Evolutionary conservation across 495 filamentous ascomycete species (phyloP).

Genomic region (Halenospora varia): DNA sequence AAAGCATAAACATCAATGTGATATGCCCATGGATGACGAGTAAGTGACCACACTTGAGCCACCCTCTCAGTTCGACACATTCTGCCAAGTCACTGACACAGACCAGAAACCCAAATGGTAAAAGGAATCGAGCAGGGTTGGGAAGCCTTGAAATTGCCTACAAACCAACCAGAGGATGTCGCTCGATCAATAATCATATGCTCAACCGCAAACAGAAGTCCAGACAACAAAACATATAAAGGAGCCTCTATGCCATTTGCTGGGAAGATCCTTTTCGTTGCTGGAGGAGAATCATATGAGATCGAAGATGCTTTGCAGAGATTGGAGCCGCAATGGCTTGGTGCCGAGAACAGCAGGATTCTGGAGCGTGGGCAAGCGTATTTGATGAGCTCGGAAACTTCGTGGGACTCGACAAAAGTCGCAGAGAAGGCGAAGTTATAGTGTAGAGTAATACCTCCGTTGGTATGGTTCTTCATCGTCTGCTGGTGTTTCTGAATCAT

Average conservation of each 20-base stretch:
- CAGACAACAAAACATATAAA: conserved; percentile 16
- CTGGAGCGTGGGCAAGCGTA: conserved; percentile 30
- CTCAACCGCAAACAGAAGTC: conserved; percentile 26
- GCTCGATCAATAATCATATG: conserved; percentile 28
- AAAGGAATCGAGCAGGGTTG: conserved; percentile 34
- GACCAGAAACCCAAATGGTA: conserved; percentile 31
- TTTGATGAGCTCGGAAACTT: conserved; percentile 27
- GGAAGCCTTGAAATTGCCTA: conserved; percentile 27
- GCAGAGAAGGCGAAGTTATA: background rate
- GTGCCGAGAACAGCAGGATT: conserved; percentile 27
- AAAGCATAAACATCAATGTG: conserved; percentile 34
- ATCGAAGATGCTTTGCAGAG: conserved; percentile 33
- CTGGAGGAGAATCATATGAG: conserved; percentile 33
- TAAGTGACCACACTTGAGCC: conserved; percentile 16
- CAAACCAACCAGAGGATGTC: conserved; percentile 33
- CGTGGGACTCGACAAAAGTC: conserved; percentile 19
- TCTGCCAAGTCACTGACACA: background rate
- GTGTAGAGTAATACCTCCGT: too few relatives aligned
- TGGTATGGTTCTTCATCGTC: too few relatives aligned
- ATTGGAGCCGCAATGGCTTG: conserved; percentile 33
- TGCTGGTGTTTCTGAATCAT: too few relatives aligned
- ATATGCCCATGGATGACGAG: conserved; percentile 41
- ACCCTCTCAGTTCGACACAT: too few relatives aligned
- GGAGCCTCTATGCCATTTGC: conserved; percentile 29
- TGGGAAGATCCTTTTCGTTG: conserved; percentile 32